phyloP scores from a whole-genome alignment of 768 basidiomycete species.

The Phaeotremella skinneri region DNA sequence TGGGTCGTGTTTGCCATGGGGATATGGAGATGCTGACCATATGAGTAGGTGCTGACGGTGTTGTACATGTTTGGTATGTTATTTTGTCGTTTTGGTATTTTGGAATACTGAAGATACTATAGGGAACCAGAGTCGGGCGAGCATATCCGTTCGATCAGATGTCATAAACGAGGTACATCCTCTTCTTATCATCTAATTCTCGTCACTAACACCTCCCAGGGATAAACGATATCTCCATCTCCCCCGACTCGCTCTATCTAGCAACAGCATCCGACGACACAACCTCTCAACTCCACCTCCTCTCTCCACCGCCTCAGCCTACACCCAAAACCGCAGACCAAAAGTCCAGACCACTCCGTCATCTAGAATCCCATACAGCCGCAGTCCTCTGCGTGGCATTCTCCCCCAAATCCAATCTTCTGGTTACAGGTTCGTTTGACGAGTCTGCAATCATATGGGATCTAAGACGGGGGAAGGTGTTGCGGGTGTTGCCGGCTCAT shows the following conservation, averaged over 20 bases:
- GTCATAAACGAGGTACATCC: slow-evolving; percentile 37
- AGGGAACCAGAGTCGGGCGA: slow-evolving; percentile 52
- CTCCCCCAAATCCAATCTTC: slow-evolving; percentile 81
- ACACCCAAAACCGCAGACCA: slow-evolving; percentile 63
- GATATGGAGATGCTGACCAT: slow-evolving; percentile 9
- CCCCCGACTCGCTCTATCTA: slow-evolving; percentile 71
- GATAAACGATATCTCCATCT: slow-evolving; percentile 88
- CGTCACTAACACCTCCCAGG: slow-evolving; percentile 66
- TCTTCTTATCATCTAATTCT: slow-evolving; percentile 56
- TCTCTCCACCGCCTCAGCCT: slow-evolving; percentile 66
- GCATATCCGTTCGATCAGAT: slow-evolving; percentile 54
- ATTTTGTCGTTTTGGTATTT: background rate
- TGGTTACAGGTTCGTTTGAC: slow-evolving; percentile 92
- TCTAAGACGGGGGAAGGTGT: slow-evolving; percentile 76
- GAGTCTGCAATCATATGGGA: slow-evolving; percentile 98
- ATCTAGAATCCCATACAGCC: slow-evolving; percentile 80
- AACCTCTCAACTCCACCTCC: slow-evolving; percentile 56
- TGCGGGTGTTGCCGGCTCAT: slow-evolving; percentile 89
- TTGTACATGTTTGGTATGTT: slow-evolving; percentile 40
- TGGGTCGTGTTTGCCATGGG: slow-evolving; percentile 52
- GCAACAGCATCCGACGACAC: slow-evolving; percentile 94
- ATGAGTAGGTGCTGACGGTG: slow-evolving; percentile 41
- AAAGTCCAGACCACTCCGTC: slow-evolving; percentile 62
- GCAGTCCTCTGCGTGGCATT: slow-evolving; percentile 93
- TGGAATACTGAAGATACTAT: background rate